These are phyloP conservation scores for Trametes gibbosa DNA, from an alignment of 768 basidiomycete species.

Conservation along the genomic window DNA sequence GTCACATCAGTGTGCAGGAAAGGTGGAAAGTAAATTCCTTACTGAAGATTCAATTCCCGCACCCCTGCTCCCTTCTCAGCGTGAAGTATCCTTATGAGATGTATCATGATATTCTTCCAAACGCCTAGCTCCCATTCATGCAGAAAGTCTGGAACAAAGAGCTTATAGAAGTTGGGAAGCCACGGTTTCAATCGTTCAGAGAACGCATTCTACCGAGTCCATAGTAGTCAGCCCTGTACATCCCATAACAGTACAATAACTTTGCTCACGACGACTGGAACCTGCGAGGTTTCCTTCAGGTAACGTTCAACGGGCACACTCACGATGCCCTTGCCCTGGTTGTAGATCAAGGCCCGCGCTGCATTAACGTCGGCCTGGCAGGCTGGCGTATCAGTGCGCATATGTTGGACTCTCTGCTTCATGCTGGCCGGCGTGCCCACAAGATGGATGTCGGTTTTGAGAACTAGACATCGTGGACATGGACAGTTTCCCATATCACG, in stretches of 20 bases:
- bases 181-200: constrained; percentile 19
- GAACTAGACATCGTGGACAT: constrained; percentile 30
- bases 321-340: constrained; percentile 8
- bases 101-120: constrained; percentile 24
- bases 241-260: background rate
- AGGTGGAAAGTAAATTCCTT: background rate
- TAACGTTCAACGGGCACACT: constrained; percentile 10
- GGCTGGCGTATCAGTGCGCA: constrained; percentile 14
- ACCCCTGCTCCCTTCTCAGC: background rate
- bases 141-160: constrained; percentile 31
- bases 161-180: constrained; percentile 25
- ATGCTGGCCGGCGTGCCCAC: constrained; percentile 20
- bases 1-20: background rate
- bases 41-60: background rate
- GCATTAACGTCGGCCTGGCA: background rate
- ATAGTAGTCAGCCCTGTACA: no score
- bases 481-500: constrained; percentile 30
- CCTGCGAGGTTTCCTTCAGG: constrained; percentile 18
- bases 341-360: constrained; percentile 20
- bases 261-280: constrained; percentile 19
- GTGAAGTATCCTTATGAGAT: constrained; percentile 25
- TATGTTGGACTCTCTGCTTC: background rate
- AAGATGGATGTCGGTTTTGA: constrained; percentile 14
- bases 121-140: constrained; percentile 35
- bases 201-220: constrained; percentile 34